Base-by-base conservation (phyloP, 192 early-diverging fungal genomes). In the Coemansia sp. region DNA sequence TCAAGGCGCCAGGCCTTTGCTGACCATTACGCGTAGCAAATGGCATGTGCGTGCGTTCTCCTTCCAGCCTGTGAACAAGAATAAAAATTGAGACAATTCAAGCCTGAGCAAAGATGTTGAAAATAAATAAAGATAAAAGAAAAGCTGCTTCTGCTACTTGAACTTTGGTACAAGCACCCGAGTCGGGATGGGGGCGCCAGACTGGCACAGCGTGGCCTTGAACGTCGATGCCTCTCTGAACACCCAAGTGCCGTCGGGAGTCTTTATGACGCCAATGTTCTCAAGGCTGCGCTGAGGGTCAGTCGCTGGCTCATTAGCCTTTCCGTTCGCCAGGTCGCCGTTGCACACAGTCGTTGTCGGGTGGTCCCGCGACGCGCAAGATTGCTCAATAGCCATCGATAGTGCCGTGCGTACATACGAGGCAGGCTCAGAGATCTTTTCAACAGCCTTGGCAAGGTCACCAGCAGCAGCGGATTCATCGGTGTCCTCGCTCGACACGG, bases 401-500 rank as follows among this genome's bases (percentile, higher is more conserved):
- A 78, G 56, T 8, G 75, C 68, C 22, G 65, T 68, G 34, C 66
- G 76, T 62, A 78, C 76, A 56, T 78, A 63, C 36, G 76, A 78
- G 8, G 58, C 58, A 7, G 57, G 48, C 58, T 65, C 55, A 15
- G 53, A 44, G 46, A 78, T 62, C 65, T 78, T 78, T 17, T 46
- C 65, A 26, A 68, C 12, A 15, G 58, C 63, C 62, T 58, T 58
- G 10, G 10, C 36, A 2, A 56, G 6, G 26, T 65, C 63, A 9
- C 42, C 21, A 43, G 42, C 21, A 1, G 19, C 42, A 17, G 53
- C 17, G 12, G 42, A 26, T 9, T n/a, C 56, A 0, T 60, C 59
- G 11, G 58, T 7, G 11, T 62, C 65, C 0, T 34, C 52, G 8
- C 27, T 65, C 0, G 8, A 22, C 1, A 5, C n/a, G 24, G 10